Evolutionary conservation across 768 basidiomycete species (phyloP).

Genomic region (Ramaria rubella): DNA sequence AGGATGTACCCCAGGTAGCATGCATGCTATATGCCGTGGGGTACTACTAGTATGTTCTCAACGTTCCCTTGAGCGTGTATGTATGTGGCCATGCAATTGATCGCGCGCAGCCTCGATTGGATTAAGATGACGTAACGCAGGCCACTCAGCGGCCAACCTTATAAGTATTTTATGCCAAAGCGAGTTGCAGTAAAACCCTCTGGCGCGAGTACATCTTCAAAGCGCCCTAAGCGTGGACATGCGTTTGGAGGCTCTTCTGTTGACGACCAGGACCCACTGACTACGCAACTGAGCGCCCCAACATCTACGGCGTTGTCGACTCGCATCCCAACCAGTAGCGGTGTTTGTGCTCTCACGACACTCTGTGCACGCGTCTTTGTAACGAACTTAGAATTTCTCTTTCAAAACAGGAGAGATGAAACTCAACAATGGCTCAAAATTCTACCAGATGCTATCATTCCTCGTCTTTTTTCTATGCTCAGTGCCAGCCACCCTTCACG

Average conservation of each 20-base stretch:
- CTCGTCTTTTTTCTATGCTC: constrained; percentile 47
- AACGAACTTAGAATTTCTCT: constrained; percentile 33
- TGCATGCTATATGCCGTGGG: too few species aligned
- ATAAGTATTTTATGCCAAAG: too few species aligned
- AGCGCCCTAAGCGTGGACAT: constrained; percentile 1
- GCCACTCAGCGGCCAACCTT: too few species aligned
- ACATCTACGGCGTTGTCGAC: constrained; percentile 48
- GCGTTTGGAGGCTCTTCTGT: constrained; percentile 2
- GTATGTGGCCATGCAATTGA: too few species aligned
- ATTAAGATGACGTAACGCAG: too few species aligned
- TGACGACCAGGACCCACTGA: constrained; percentile 4
- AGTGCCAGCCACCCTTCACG: constrained; percentile 42
- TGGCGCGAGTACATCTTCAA: not conserved
- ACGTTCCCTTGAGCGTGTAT: too few species aligned
- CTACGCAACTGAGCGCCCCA: constrained; percentile 31
- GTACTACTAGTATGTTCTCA: too few species aligned
- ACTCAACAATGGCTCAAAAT: constrained; percentile 32
- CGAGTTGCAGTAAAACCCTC: not conserved
- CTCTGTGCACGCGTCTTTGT: constrained; percentile 51
- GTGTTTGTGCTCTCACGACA: constrained; percentile 39
- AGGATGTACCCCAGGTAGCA: too few species aligned
- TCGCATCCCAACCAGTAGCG: constrained; percentile 29
- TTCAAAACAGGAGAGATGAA: constrained; percentile 35
- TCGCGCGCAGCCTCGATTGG: too few species aligned
- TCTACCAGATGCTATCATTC: constrained; percentile 47